phyloP scores from a whole-genome alignment of 177 flowering plant species.

The Vitis hybrid region DNA sequence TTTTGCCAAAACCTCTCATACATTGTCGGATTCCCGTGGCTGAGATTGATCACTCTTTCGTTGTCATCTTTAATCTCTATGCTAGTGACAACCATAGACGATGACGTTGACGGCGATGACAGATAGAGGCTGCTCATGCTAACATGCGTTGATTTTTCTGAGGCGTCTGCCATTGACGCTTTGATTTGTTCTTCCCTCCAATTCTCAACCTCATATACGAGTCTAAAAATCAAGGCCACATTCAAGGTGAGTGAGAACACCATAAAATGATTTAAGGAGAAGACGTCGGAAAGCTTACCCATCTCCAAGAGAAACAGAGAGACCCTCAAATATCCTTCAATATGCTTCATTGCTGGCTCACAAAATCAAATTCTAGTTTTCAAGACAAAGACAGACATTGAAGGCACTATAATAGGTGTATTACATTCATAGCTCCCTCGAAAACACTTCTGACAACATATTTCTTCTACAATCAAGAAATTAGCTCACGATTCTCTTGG shows the following conservation, averaged over 20 bases:
- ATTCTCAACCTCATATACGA: conserved; percentile 13
- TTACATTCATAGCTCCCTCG: not conserved
- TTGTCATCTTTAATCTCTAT: conserved; percentile 13
- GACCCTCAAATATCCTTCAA: not conserved
- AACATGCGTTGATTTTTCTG: conserved; percentile 11
- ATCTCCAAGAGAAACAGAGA: conserved; percentile 11
- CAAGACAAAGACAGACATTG: not conserved
- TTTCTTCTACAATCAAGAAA: conserved; percentile 24
- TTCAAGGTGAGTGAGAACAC: conserved; percentile 57
- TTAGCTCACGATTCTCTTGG: conserved; percentile 10
- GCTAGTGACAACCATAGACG: not conserved
- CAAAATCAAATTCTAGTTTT: not conserved
- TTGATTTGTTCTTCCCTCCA: not conserved
- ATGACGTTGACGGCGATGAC: not conserved
- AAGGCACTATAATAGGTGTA: too few species aligned
- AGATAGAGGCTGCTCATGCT: conserved; percentile 2
- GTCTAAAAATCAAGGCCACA: conserved; percentile 33
- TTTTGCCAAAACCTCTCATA: conserved; percentile 66
- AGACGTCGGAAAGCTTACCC: conserved; percentile 12
- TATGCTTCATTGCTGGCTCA: not conserved
- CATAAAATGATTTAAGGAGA: conserved; percentile 37
- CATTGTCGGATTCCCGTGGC: conserved; percentile 93
- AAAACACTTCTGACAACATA: conserved; percentile 11
- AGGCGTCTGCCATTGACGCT: not conserved
- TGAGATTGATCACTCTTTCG: conserved; percentile 44